These are phyloP conservation scores for Liquidambar formosana DNA, from an alignment of 164 flowering plant species.

Conservation along the genomic window DNA sequence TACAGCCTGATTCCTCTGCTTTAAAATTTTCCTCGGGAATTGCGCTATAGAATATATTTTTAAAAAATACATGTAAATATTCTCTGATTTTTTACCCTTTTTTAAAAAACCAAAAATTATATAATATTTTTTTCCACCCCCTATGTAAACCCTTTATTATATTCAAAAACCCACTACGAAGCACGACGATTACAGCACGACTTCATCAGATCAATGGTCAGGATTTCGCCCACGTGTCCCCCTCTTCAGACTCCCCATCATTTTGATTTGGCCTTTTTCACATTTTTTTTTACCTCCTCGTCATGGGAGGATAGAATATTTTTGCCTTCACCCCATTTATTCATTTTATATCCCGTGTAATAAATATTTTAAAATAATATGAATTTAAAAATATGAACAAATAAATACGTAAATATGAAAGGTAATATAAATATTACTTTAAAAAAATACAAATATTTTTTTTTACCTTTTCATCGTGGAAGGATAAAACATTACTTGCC, in stretches of 20 bases:
- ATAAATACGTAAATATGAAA: no score
- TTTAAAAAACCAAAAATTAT: not conserved
- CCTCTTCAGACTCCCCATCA: not conserved
- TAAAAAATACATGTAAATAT: slow-evolving; percentile 5
- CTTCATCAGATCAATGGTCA: slow-evolving; percentile 16
- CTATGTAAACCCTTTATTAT: slow-evolving; percentile 1
- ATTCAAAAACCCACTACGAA: slow-evolving; percentile 20
- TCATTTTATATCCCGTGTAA: no score
- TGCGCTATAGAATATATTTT: not conserved
- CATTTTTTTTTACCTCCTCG: no score
- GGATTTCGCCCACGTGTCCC: slow-evolving; percentile 25
- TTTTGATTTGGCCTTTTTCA: slow-evolving; percentile 15
- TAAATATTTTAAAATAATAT: no score
- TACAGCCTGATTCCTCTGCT: slow-evolving; percentile 42
- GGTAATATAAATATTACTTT: no score
- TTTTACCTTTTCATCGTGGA: no score
- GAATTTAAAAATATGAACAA: no score
- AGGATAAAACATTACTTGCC: no score
- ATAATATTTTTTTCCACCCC: not conserved
- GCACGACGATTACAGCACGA: slow-evolving; percentile 55
- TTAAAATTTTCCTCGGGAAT: slow-evolving; percentile 23
- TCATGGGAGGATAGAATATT: no score
- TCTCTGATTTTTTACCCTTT: not conserved
- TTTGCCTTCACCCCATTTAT: no score
- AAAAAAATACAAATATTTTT: no score